These are phyloP conservation scores for Metschnikowia bowlesiae DNA, from an alignment of 805 yeast genomes.

Conservation along the genomic window DNA sequence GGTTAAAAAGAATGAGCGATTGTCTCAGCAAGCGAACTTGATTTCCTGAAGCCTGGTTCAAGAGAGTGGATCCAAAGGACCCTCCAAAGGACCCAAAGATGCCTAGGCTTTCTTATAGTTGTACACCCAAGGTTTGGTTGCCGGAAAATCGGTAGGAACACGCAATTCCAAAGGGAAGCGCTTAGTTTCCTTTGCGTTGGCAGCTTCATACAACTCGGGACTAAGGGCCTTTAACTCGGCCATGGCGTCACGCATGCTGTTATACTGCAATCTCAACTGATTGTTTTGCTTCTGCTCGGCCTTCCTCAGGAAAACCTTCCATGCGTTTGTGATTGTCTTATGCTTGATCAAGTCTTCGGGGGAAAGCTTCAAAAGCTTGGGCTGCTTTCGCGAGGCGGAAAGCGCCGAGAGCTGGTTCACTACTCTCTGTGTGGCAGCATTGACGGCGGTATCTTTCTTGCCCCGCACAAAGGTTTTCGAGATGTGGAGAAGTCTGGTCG, in stretches of 20 bases:
- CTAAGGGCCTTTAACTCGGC: constrained; percentile 52
- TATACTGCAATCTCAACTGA: constrained; percentile 56
- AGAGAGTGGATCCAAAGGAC: too few relatives aligned
- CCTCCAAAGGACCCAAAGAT: background rate
- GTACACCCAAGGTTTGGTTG: constrained; percentile 73
- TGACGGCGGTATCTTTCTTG: constrained; percentile 27
- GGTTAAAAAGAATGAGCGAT: too few relatives aligned
- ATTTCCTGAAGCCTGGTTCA: too few relatives aligned
- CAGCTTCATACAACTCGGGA: constrained; percentile 56
- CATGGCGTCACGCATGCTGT: constrained; percentile 66
- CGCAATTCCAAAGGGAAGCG: constrained; percentile 81
- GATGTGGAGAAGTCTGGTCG: constrained; percentile 1
- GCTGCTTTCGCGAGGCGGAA: constrained; percentile 85
- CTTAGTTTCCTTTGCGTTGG: constrained; percentile 53
- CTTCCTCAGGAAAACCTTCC: constrained; percentile 60
- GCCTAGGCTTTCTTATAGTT: constrained; percentile 23
- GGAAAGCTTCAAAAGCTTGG: constrained; percentile 68
- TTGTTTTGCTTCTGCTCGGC: constrained; percentile 38
- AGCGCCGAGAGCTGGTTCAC: constrained; percentile 69
- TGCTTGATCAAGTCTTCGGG: constrained; percentile 85
- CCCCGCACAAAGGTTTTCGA: constrained; percentile 25
- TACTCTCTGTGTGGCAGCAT: constrained; percentile 39
- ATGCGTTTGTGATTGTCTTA: constrained; percentile 74
- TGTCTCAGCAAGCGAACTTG: too few relatives aligned
- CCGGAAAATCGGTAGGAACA: constrained; percentile 87